Conservation (phyloP, 768 basidiomycete species). For the Holtermanniella nyarrowii region DNA sequence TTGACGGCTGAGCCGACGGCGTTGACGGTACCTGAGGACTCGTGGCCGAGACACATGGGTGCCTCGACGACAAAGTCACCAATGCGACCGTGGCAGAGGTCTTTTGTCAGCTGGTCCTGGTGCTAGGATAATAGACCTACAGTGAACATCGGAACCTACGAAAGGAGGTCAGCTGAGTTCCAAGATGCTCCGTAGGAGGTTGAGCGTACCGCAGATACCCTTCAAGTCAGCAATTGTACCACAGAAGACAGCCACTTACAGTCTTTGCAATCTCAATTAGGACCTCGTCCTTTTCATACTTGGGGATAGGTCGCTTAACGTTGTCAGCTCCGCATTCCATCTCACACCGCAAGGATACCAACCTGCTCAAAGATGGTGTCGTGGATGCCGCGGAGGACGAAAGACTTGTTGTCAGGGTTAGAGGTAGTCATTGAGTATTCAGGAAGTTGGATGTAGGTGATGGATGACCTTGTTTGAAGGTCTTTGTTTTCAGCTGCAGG, state of each 20-base stretch:
- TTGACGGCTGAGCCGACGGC: constrained; percentile 15
- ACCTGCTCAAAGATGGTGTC: constrained; percentile 36
- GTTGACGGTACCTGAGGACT: constrained; percentile 13
- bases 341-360: constrained; percentile 3
- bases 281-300: constrained; percentile 54
- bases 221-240: background rate
- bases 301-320: constrained; percentile 25
- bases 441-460: too few species aligned
- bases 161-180: background rate
- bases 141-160: background rate
- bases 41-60: constrained; percentile 22
- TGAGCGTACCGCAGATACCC: background rate
- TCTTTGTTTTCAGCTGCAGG: constrained; percentile 4
- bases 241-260: constrained; percentile 26
- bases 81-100: constrained; percentile 24
- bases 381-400: constrained; percentile 37
- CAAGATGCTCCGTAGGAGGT: background rate
- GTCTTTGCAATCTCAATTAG: constrained; percentile 84
- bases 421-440: constrained; percentile 6
- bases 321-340: background rate
- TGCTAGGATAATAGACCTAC: background rate
- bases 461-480: too few species aligned
- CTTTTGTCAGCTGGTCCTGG: background rate
- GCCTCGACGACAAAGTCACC: constrained; percentile 25
- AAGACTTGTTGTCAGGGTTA: constrained; percentile 31